phyloP scores from a whole-genome alignment of 257 asterid species.

The Forsythia suspensa region DNA sequence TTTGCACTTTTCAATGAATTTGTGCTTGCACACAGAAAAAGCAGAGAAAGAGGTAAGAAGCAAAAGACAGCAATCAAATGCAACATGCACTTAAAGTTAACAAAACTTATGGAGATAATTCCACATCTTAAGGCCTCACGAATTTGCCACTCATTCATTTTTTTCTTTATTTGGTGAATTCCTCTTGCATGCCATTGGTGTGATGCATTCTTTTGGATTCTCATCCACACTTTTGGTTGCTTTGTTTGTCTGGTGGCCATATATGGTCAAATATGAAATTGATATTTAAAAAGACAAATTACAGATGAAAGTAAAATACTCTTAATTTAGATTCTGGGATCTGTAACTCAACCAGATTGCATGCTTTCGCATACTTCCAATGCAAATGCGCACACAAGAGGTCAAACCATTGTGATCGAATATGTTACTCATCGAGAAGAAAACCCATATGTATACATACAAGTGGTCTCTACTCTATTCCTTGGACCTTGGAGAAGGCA shows the following conservation, averaged over 20 bases:
- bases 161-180: background rate
- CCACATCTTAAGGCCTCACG: conserved; percentile 2
- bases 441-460: background rate
- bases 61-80: conserved; percentile 20
- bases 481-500: conserved; percentile 8
- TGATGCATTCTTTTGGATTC: background rate
- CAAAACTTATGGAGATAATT: conserved; percentile 11
- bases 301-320: background rate
- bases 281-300: background rate
- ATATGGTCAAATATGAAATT: background rate
- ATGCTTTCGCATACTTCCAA: background rate
- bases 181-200: conserved; percentile 8
- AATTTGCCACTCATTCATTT: background rate
- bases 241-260: background rate
- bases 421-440: background rate
- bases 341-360: background rate
- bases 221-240: background rate
- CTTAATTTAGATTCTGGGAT: background rate
- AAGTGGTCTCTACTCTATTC: background rate
- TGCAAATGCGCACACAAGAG: background rate
- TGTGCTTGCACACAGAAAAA: conserved; percentile 61
- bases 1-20: conserved; percentile 95
- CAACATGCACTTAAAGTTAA: conserved; percentile 7
- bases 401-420: conserved; percentile 4
- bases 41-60: conserved; percentile 26